Evolutionary conservation across 192 early-diverging fungal species (phyloP).

Genomic region (Oehlia diaphana): DNA sequence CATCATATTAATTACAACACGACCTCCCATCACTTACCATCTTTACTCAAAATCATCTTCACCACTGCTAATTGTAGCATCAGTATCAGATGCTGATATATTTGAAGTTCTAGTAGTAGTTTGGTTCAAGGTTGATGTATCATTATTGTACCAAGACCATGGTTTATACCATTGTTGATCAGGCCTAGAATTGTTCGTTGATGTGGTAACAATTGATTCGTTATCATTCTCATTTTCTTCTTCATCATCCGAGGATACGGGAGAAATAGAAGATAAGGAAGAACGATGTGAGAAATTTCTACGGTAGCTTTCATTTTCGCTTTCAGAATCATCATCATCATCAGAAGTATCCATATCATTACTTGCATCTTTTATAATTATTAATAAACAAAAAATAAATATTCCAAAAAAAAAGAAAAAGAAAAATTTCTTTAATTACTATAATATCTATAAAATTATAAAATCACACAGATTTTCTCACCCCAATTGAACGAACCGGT

Average conservation of each 20-base stretch:
- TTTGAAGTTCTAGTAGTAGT: neutral
- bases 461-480: neutral
- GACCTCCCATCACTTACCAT: neutral
- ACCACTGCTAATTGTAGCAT: constrained; percentile 17
- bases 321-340: constrained; percentile 2
- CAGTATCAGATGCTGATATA: neutral
- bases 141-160: constrained; percentile 12
- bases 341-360: constrained; percentile 17
- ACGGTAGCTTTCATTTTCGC: neutral
- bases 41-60: constrained; percentile 9
- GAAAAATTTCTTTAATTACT: neutral
- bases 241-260: neutral
- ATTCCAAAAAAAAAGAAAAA: neutral
- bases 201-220: neutral
- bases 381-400: neutral
- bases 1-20: no score
- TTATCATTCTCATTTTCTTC: constrained; percentile 10
- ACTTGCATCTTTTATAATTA: neutral
- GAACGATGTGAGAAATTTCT: neutral
- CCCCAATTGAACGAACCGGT: constrained; percentile 13
- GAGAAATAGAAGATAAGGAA: constrained; percentile 7
- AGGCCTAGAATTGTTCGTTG: neutral
- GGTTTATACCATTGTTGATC: constrained; percentile 19
- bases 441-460: neutral
- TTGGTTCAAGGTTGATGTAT: neutral